Evolutionary conservation across 495 filamentous ascomycete genomes (phyloP).

Genomic region (Aspergillus leporis): DNA sequence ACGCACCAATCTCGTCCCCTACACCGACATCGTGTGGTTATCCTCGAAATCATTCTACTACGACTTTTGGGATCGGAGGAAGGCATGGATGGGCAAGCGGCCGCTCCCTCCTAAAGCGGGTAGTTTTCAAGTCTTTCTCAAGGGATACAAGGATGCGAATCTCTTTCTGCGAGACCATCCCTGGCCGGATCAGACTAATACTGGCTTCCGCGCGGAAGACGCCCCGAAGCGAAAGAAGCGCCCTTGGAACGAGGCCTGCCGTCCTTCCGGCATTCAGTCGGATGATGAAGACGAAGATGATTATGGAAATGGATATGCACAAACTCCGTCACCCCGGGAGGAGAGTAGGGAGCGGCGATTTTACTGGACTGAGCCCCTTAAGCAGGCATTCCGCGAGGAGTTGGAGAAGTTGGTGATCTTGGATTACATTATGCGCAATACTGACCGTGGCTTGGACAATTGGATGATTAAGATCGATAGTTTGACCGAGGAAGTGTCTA

Average conservation of each 20-base stretch:
- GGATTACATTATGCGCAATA: constrained; percentile 99
- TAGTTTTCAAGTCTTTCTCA: constrained; percentile 96
- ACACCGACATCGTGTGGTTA: constrained; percentile 90
- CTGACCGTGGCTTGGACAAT: constrained; percentile 93
- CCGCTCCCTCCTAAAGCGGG: constrained; percentile 88
- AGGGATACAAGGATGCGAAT: constrained; percentile 95
- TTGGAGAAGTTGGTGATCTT: constrained; percentile 96
- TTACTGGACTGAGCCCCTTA: constrained; percentile 84
- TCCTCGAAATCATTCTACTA: constrained; percentile 98
- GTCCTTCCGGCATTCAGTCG: constrained; percentile 64
- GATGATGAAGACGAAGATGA: constrained; percentile 78
- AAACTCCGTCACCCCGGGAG: constrained; percentile 44
- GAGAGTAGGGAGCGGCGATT: constrained; percentile 59
- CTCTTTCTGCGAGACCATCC: constrained; percentile 92
- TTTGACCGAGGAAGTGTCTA: constrained; percentile 76
- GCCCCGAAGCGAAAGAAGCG: constrained; percentile 69
- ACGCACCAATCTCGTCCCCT: constrained; percentile 89
- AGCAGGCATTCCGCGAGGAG: constrained; percentile 91
- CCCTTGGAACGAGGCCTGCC: constrained; percentile 83
- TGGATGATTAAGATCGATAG: constrained; percentile 99
- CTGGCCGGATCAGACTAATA: constrained; percentile 91
- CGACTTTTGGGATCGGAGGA: constrained; percentile 92
- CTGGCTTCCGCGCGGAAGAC: constrained; percentile 71
- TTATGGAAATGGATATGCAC: constrained; percentile 45
- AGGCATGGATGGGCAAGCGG: constrained; percentile 83